phyloP scores from a whole-genome alignment of 1,284 basidiomycete species.

The Malassezia arunalokei region DNA sequence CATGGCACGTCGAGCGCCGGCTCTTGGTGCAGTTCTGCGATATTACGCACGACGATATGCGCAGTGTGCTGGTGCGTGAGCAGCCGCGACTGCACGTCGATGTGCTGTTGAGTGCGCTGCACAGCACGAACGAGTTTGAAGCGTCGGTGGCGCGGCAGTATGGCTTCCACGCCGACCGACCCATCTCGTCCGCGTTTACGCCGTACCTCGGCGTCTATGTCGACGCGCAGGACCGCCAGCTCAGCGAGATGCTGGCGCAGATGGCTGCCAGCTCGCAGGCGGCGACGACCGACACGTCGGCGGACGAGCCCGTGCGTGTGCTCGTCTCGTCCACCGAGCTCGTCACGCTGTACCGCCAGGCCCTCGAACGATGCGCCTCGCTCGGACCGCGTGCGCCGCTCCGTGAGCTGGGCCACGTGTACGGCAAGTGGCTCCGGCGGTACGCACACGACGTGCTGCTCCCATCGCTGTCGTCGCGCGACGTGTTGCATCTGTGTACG shows the following conservation, averaged over 20 bases:
- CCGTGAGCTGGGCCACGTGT: slow-evolving; percentile 47
- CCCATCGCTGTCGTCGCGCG: slow-evolving; percentile 54
- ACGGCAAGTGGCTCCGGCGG: slow-evolving; percentile 82
- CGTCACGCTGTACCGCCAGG: slow-evolving; percentile 93
- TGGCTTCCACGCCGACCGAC: slow-evolving; percentile 11
- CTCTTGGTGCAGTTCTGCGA: slow-evolving; percentile 34
- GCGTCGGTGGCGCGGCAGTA: slow-evolving; percentile 26
- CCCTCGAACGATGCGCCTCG: slow-evolving; percentile 80
- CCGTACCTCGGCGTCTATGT: slow-evolving; percentile 83
- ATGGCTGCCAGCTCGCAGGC: slow-evolving; percentile 35
- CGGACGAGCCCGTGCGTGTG: slow-evolving; percentile 51
- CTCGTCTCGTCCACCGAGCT: slow-evolving; percentile 87
- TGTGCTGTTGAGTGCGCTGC: slow-evolving; percentile 34
- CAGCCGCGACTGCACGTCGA: slow-evolving; percentile 32
- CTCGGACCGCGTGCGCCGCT: slow-evolving; percentile 37
- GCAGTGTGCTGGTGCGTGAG: slow-evolving; percentile 36
- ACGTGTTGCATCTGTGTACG: slow-evolving; percentile 47
- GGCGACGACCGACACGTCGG: slow-evolving; percentile 49
- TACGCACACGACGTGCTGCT: slow-evolving; percentile 70
- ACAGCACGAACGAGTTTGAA: slow-evolving; percentile 41
- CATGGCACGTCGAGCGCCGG: slow-evolving; percentile 35
- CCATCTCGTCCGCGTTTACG: slow-evolving; percentile 66
- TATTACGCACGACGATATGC: slow-evolving; percentile 39
- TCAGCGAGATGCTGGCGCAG: slow-evolving; percentile 29
- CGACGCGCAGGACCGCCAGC: slow-evolving; percentile 76